phyloP scores from a whole-genome alignment of 257 asterid species.

The Lycium ferocissimum region DNA sequence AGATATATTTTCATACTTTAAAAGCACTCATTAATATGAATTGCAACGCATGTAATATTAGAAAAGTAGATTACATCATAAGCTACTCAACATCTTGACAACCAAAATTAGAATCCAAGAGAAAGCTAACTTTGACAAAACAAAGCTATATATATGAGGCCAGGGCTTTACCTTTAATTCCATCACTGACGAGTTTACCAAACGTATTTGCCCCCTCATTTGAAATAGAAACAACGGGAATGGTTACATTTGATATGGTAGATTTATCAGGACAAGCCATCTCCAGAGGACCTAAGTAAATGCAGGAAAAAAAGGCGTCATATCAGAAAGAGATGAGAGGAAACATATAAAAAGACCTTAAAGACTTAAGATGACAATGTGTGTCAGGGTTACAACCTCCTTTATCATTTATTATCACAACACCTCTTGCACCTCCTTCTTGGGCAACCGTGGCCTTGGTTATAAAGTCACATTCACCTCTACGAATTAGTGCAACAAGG shows the following conservation, averaged over 20 bases:
- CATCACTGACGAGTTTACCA: slow-evolving; percentile 59
- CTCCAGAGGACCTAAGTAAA: slow-evolving; percentile 70
- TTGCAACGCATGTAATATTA: not conserved
- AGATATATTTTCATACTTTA: slow-evolving; percentile 7
- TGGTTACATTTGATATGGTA: slow-evolving; percentile 58
- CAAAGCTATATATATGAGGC: not conserved
- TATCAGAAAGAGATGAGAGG: slow-evolving; percentile 20
- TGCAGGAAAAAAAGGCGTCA: slow-evolving; percentile 40
- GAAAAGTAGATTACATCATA: slow-evolving; percentile 13
- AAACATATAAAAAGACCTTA: not conserved
- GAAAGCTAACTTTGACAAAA: not conserved
- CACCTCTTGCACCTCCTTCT: slow-evolving; percentile 80
- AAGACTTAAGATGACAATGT: slow-evolving; percentile 36
- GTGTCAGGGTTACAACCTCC: slow-evolving; percentile 63
- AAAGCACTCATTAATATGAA: slow-evolving; percentile 13
- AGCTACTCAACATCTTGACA: slow-evolving; percentile 25
- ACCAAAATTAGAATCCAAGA: slow-evolving; percentile 16
- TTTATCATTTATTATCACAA: slow-evolving; percentile 75
- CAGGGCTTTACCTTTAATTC: slow-evolving; percentile 58
- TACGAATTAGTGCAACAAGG: slow-evolving; percentile 66
- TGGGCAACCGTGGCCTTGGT: slow-evolving; percentile 82
- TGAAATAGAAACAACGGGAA: slow-evolving; percentile 81
- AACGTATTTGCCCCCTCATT: slow-evolving; percentile 79
- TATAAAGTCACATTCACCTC: slow-evolving; percentile 89
- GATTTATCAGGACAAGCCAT: slow-evolving; percentile 78